phyloP scores from a whole-genome alignment of 2,329 filamentous ascomycete genomes.

The Fusarium newnesense region DNA sequence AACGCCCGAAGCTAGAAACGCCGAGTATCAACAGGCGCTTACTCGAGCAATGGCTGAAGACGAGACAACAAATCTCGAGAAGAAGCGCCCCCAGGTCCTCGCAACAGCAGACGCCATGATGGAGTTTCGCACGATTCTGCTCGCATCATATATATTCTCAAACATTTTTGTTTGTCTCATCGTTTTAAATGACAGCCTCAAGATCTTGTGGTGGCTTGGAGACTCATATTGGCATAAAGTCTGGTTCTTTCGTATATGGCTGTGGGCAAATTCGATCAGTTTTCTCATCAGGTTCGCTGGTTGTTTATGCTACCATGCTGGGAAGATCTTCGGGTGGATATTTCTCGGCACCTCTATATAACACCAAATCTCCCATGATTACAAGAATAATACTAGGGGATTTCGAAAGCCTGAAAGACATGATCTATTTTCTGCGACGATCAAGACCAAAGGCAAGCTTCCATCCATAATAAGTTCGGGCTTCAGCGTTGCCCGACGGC shows the following conservation, averaged over 20 bases:
- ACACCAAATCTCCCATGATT: neutral
- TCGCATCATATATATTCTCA: conserved; percentile 3
- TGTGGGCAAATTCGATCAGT: conserved; percentile 1
- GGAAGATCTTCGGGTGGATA: rapidly evolving
- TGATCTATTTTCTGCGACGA: too few species aligned
- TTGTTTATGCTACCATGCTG: neutral
- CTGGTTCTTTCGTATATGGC: neutral
- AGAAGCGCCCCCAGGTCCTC: neutral
- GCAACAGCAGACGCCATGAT: neutral
- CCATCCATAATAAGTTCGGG: too few species aligned
- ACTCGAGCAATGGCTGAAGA: neutral
- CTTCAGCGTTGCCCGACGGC: too few species aligned
- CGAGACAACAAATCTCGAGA: rapidly evolving
- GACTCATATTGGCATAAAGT: conserved; percentile 4
- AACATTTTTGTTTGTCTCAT: conserved; percentile 3
- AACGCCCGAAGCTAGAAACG: neutral
- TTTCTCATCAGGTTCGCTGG: neutral
- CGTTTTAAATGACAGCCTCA: neutral
- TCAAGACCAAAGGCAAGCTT: too few species aligned
- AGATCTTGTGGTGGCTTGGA: neutral
- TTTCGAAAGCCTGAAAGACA: too few species aligned
- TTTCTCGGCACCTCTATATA: neutral
- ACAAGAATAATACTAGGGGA: too few species aligned
- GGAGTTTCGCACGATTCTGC: conserved; percentile 8
- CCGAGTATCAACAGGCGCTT: neutral